Evolutionary conservation across 495 filamentous ascomycete species (phyloP).

Genomic region (Stereocaulon alpinum): DNA sequence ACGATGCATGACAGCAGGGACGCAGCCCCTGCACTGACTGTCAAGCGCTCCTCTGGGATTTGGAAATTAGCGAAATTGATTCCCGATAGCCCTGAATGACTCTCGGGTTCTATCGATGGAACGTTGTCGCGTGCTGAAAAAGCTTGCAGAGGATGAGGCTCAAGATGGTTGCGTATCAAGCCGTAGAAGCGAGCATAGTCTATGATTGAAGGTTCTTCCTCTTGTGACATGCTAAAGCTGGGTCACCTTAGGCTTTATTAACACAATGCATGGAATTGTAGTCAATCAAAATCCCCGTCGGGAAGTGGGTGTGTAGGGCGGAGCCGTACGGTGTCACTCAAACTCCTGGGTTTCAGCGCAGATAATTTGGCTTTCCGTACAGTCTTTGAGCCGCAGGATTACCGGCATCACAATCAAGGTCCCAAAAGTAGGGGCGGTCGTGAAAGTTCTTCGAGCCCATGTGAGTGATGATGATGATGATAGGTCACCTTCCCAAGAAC

Average conservation of each 20-base stretch:
- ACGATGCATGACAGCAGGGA: slow-evolving; percentile 23
- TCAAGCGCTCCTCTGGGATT: slow-evolving; percentile 13
- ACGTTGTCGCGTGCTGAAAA: slow-evolving; percentile 1
- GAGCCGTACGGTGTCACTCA: background rate
- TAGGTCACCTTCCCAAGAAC: too few species aligned
- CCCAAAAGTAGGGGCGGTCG: too few species aligned
- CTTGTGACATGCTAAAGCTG: slow-evolving; percentile 19
- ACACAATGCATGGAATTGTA: background rate
- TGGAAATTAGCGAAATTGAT: background rate
- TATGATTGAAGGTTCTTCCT: slow-evolving; percentile 26
- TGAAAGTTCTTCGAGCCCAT: too few species aligned
- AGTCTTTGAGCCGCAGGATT: too few species aligned
- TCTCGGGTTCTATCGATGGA: background rate
- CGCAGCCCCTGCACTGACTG: slow-evolving; percentile 21
- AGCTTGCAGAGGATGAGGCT: slow-evolving; percentile 21
- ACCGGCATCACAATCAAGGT: too few species aligned
- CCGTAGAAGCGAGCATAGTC: slow-evolving; percentile 38
- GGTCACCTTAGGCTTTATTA: background rate
- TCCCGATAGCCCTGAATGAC: slow-evolving; percentile 1
- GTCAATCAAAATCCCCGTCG: background rate
- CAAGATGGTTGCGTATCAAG: slow-evolving; percentile 25
- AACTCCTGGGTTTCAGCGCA: background rate
- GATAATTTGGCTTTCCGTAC: background rate
- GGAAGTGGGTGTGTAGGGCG: background rate
- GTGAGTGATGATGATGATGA: too few species aligned